Conservation (phyloP, 2,329 filamentous ascomycete species). For the Apiospora phragmitis region DNA sequence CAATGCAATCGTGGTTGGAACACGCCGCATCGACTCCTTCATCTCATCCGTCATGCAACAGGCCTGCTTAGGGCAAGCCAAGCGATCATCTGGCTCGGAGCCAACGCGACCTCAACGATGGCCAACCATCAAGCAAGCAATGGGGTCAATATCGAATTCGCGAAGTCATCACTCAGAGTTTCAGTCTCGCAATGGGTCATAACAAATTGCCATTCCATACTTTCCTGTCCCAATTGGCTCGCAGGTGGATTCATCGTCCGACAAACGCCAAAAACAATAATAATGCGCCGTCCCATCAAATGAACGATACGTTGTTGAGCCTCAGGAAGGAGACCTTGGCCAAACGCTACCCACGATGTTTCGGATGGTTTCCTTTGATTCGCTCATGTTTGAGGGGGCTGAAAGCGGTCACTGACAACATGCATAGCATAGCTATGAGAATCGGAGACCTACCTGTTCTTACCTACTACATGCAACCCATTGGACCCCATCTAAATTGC, state of each 20-base stretch:
- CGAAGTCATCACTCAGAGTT: neutral
- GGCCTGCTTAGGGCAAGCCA: neutral
- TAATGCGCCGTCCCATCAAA: neutral
- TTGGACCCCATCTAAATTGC: neutral
- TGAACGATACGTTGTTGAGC: neutral
- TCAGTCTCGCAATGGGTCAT: neutral
- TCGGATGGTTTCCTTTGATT: neutral
- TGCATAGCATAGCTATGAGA: neutral
- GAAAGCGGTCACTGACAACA: neutral
- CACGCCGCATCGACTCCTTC: neutral
- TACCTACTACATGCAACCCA: neutral
- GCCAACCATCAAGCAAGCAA: neutral
- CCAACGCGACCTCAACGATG: neutral
- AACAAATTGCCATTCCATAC: neutral
- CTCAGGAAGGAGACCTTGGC: neutral
- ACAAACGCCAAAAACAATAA: neutral
- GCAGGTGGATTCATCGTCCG: neutral
- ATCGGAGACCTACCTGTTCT: neutral
- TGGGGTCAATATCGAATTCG: neutral
- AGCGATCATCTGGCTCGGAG: neutral
- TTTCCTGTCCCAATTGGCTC: neutral
- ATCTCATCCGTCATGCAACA: neutral
- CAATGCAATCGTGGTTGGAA: conserved; percentile 4
- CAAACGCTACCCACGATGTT: neutral
- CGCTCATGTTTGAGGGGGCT: neutral